Evolutionary conservation across 805 yeast species (phyloP).

Genomic region (Cyberlindnera maclurae): DNA sequence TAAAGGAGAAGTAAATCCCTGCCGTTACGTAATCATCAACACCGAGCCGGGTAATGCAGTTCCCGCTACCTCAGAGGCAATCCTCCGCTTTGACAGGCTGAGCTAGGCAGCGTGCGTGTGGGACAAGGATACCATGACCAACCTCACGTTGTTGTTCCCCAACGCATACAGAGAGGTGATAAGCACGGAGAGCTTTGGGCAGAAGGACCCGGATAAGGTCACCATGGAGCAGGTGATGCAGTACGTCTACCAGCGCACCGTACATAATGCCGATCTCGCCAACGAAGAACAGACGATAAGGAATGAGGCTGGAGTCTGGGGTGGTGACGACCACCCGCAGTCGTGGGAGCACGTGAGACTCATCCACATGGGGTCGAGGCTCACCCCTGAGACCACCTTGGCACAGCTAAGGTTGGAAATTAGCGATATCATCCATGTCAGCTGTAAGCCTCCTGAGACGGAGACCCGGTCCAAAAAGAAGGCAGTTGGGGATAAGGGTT

Average conservation of each 20-base stretch:
- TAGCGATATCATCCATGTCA: conserved; percentile 3
- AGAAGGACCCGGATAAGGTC: not conserved
- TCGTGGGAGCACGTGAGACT: conserved; percentile 1
- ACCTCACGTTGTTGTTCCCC: conserved; percentile 1
- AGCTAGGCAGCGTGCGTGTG: too few species aligned
- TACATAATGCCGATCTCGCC: not conserved
- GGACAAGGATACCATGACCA: too few species aligned
- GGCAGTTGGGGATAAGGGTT: not conserved
- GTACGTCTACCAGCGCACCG: not conserved
- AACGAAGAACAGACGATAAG: not conserved
- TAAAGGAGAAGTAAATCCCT: too few species aligned
- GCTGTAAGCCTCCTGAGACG: conserved; percentile 1
- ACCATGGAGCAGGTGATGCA: not conserved
- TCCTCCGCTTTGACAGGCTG: too few species aligned
- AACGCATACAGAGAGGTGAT: not conserved
- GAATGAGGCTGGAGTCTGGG: not conserved
- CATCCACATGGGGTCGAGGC: conserved; percentile 1
- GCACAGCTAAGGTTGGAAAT: not conserved
- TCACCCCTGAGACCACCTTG: not conserved
- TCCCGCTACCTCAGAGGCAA: too few species aligned
- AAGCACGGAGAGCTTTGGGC: not conserved
- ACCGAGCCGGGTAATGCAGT: too few species aligned
- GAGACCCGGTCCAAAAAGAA: too few species aligned
- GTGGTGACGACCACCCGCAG: not conserved
- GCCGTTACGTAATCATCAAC: not conserved